Evolutionary conservation across 73 alveolate species (phyloP).

Genomic region (Paramecium bursaria): DNA sequence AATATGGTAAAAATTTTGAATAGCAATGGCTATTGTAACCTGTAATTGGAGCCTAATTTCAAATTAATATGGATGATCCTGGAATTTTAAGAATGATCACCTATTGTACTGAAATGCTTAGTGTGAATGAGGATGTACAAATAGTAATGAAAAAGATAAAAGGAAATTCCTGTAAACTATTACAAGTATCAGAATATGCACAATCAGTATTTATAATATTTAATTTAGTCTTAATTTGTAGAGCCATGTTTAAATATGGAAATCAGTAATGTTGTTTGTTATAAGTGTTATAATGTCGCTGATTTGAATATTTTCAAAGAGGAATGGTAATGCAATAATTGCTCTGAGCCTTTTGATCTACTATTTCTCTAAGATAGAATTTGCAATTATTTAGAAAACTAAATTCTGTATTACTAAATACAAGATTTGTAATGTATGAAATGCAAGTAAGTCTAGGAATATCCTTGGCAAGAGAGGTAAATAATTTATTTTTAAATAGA

Average conservation of each 20-base stretch:
- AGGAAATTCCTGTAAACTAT: conserved; percentile 24
- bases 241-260: conserved; percentile 59
- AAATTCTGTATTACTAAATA: conserved; percentile 38
- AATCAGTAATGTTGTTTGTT: conserved; percentile 34
- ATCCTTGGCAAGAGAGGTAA: conserved; percentile 37
- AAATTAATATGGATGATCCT: neutral
- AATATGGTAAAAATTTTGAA: conserved; percentile 24
- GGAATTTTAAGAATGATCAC: conserved; percentile 25
- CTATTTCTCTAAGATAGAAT: conserved; percentile 15
- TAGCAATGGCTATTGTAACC: conserved; percentile 3
- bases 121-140: conserved; percentile 55
- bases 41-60: neutral
- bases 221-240: conserved; percentile 55
- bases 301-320: conserved; percentile 60
- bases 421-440: conserved; percentile 63
- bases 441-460: conserved; percentile 55
- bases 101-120: conserved; percentile 21
- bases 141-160: conserved; percentile 12
- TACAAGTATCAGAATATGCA: conserved; percentile 46
- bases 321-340: conserved; percentile 54
- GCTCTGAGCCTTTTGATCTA: conserved; percentile 8
- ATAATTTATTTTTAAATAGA: neutral
- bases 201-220: neutral
- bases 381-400: conserved; percentile 28
- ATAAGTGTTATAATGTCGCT: conserved; percentile 30